Evolutionary conservation across 108 stramenopile species (phyloP).

Genomic region (Cafeteria roenbergensis): DNA sequence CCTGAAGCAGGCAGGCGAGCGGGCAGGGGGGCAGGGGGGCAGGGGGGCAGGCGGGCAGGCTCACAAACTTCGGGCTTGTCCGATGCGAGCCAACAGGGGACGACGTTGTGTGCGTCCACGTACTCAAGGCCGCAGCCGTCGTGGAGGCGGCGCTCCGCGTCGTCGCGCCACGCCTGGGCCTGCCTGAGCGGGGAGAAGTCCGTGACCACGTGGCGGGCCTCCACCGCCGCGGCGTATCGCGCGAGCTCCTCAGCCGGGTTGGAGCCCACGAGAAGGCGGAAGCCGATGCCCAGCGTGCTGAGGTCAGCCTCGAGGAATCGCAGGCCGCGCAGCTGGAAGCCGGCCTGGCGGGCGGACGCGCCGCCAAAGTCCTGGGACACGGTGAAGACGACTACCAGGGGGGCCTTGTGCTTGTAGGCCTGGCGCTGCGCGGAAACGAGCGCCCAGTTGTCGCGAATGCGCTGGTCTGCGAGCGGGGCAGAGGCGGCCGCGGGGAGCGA

Average conservation of each 20-base stretch:
- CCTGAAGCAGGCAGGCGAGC: too few relatives aligned
- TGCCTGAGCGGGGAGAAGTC: slow-evolving; percentile 66
- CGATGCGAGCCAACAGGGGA: slow-evolving; percentile 82
- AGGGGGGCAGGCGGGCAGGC: too few relatives aligned
- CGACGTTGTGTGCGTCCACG: slow-evolving; percentile 93
- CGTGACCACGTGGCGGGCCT: slow-evolving; percentile 50
- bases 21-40: too few relatives aligned
- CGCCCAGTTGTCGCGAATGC: slow-evolving; percentile 87
- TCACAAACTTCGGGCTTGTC: slow-evolving; percentile 70
- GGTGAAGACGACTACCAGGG: slow-evolving; percentile 58
- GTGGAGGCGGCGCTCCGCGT: slow-evolving; percentile 31
- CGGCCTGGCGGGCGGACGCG: neutral
- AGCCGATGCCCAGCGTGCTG: neutral
- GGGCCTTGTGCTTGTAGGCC: slow-evolving; percentile 43
- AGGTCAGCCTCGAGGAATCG: slow-evolving; percentile 1
- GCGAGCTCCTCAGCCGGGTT: neutral
- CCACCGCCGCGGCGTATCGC: slow-evolving; percentile 23
- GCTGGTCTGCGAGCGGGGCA: too few relatives aligned
- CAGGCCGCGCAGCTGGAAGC: slow-evolving; percentile 11
- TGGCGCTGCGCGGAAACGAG: slow-evolving; percentile 59
- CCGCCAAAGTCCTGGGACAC: slow-evolving; percentile 15
- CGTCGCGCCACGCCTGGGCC: slow-evolving; percentile 51
- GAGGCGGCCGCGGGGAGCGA: too few relatives aligned
- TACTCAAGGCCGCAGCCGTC: slow-evolving; percentile 59
- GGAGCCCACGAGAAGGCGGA: slow-evolving; percentile 1